Base-by-base conservation (phyloP, 768 basidiomycete genomes). In the Termitomyces sp. region DNA sequence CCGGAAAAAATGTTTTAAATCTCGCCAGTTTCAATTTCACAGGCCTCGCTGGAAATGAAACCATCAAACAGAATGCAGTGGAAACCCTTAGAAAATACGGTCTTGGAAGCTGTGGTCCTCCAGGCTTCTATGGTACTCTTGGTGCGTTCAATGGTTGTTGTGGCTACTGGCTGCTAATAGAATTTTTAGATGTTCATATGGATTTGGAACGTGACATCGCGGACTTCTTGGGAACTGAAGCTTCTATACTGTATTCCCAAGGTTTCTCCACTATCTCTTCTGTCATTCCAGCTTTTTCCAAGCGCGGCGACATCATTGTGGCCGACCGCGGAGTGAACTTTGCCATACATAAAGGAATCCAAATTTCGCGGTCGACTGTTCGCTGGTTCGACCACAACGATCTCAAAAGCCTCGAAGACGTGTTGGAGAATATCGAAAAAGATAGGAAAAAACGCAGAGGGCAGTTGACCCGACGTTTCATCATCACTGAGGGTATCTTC, bases 301-400 rank as follows among this genome's bases (percentile, higher is more conserved):
- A 99, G 69, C 85, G 96, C 58, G 95, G 94, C 2, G 96, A 99
- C 65, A 84, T 99, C 65, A 95, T 99, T 64, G 90, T 99, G n/a
- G 94, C 93, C 3, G 96, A 99, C 70, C 85, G 93, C n/a, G 83
- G 87, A n/a, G 86, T 94, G 62, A 96, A 90, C 70, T 93, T 98
- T 69, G 85, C 91, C 15, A 90, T 98, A 53, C 95, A 98, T 68
- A 96, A 94, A 71, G 97, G 96, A 17, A 84, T 98, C 28, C 89
- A 96, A 68, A 93, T 98, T 57, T 90, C 88, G 19, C 86, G 97
- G 40, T 91, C 87, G 6, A 93, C 88, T 0, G 83, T 98, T 34
- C 83, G 91, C 52, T 99, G 93, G 93, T 99, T 83, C 67, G 95
- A 98, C 62, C 97, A 98, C 67, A 97, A 96, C 62, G 94, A 98